Percentiles rank a stretch among this genome's conserved stretches.
phyloP scores from a whole-genome alignment of 176 grass and related monocot species.

The Oryza glumipatula region DNA sequence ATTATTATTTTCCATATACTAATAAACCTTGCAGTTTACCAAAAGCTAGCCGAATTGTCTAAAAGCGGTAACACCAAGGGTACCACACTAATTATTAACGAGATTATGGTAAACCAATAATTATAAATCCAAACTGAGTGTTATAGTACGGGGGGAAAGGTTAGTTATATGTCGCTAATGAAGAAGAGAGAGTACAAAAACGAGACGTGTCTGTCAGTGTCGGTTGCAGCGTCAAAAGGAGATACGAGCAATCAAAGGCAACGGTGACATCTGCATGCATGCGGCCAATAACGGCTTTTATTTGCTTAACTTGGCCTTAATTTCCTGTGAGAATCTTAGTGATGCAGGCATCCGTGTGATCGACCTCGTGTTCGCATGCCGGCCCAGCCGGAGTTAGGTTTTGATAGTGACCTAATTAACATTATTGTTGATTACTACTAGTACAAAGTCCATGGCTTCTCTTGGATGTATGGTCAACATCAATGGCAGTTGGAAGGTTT shows the following conservation, averaged over 20 bases:
- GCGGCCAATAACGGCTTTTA: not conserved
- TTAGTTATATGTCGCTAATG: not conserved
- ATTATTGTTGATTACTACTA: no score
- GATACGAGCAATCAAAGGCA: not conserved
- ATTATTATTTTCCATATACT: no score
- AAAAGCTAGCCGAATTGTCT: no score
- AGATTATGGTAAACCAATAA: no score
- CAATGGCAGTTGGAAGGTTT: not conserved
- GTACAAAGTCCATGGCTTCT: not conserved
- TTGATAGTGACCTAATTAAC: not conserved
- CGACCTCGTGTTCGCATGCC: not conserved
- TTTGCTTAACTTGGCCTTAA: not conserved
- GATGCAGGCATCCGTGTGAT: not conserved
- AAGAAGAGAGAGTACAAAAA: not conserved
- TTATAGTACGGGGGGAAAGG: not conserved
- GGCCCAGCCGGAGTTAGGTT: not conserved
- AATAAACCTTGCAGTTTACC: no score
- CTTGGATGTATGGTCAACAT: not conserved
- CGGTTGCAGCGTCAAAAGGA: not conserved
- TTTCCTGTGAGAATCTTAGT: not conserved
- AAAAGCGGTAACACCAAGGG: no score
- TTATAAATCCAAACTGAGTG: no score
- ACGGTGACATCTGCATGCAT: not conserved
- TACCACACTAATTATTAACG: no score
- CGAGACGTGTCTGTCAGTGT: not conserved